Evolutionary conservation across 257 asterid genomes (phyloP), one percentile per base, ranked within the genome.

Genomic region (Oldenlandia corymbosa): DNA sequence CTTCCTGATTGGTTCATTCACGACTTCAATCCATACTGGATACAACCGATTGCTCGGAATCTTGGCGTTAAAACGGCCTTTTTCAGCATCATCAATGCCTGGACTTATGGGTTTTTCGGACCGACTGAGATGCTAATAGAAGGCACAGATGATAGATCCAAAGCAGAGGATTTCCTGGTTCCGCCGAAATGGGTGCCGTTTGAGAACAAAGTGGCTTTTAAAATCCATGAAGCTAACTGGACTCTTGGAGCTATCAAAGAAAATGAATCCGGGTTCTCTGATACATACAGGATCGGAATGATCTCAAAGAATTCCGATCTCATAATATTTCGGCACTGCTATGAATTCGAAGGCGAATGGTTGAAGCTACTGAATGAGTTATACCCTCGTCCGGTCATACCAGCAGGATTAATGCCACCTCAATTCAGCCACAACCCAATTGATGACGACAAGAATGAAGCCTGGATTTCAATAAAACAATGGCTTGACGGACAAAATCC

Each of bases 281-380:
- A 26, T 0, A 12, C 3, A 0, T 43, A 41, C 12, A 18, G 48
- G 3, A 0, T 11, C 0, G 71, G 60, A 3, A 8, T 57, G 13
- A 26, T 60, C 0, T 14, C 30, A 1, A 65, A 58, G 58, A 68
- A 65, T 2, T 42, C 52, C 2, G 72, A 74, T 13, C 66, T 34
- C 16, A 12, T 59, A 14, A 2, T 60, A 7, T 10, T 37, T 37
- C 53, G 76, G 23, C 60, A 68, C 3, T 75, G 74, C 23, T 0
- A 37, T 0, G 75, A 68, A n/a, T 68, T 76, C 1, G 79, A 80
- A 30, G 72, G 73, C 2, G 46, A 72, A 17, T 80, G 83, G 83
- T 27, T 74, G 54, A 27, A 68, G 37, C 16, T 74, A 2, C 58
- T 80, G 0, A 69, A 55, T 27, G 61, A 76, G 61, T 52, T 74